Percentiles rank a stretch among this genome's conserved stretches.
These are phyloP conservation scores for Striga asiatica DNA, from an alignment of 257 asterid genomes.

Conservation along the genomic window DNA sequence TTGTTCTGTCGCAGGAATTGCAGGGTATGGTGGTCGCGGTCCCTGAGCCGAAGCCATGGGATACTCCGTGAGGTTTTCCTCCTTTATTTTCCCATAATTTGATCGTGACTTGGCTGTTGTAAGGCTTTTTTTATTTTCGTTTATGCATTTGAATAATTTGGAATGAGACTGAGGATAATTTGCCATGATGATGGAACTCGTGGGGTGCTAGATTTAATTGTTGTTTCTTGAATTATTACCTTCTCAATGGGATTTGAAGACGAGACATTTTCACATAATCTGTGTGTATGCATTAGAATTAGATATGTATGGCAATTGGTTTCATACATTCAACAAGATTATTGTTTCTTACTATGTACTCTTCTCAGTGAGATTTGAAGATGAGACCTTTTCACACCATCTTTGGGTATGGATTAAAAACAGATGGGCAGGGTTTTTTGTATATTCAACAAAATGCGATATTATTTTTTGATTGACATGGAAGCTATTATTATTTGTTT, in stretches of 20 bases:
- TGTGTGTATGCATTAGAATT: background rate
- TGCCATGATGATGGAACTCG: conserved; percentile 12
- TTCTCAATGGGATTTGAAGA: conserved; percentile 10
- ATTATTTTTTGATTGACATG: conserved; percentile 6
- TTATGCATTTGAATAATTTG: conserved; percentile 22
- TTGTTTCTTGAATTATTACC: conserved; percentile 6
- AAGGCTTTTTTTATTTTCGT: background rate
- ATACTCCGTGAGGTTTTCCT: conserved; percentile 36
- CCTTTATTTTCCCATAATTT: conserved; percentile 18
- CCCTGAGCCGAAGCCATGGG: conserved; percentile 48
- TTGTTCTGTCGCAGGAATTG: conserved; percentile 35
- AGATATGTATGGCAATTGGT: conserved; percentile 5
- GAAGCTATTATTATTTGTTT: background rate
- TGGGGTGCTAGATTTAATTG: conserved; percentile 10
- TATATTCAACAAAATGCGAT: background rate
- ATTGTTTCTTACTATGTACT: too few species aligned
- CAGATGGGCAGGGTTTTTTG: too few species aligned
- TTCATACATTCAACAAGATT: too few species aligned
- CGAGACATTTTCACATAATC: background rate
- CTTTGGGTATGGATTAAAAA: too few species aligned
- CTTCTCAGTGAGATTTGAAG: too few species aligned
- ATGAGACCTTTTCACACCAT: too few species aligned
- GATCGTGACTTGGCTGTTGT: conserved; percentile 20
- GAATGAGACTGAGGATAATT: conserved; percentile 14
- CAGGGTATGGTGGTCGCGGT: conserved; percentile 54